These are phyloP conservation scores for Boletus vermiculosoides DNA, from an alignment of 768 basidiomycete species.

Conservation along the genomic window DNA sequence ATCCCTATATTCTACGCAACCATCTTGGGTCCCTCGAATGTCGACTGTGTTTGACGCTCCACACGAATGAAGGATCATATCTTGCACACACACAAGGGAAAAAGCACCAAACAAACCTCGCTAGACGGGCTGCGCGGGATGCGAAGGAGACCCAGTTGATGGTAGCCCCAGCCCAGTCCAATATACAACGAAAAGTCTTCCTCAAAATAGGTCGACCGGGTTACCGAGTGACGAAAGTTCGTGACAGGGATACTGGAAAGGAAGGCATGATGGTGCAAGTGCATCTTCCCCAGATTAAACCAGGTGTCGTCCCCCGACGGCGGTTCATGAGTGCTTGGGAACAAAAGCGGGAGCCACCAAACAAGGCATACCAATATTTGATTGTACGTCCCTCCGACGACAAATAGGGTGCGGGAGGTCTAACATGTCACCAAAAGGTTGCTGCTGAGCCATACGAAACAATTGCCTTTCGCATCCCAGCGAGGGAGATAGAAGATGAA, in stretches of 20 bases:
- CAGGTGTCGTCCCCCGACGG: constrained; percentile 77
- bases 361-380: constrained; percentile 96
- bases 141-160: constrained; percentile 91
- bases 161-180: constrained; percentile 78
- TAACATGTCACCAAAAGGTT: constrained; percentile 54
- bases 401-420: constrained; percentile 20
- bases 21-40: constrained; percentile 98
- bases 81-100: constrained; percentile 99
- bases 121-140: constrained; percentile 95
- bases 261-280: constrained; percentile 98
- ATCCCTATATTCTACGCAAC: constrained; percentile 98
- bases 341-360: constrained; percentile 91
- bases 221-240: constrained; percentile 94
- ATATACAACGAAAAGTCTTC: constrained; percentile 88
- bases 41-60: constrained; percentile 93
- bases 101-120: constrained; percentile 98
- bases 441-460: constrained; percentile 99
- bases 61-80: constrained; percentile 99
- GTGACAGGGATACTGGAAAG: constrained; percentile 85
- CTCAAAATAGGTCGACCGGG: constrained; percentile 96
- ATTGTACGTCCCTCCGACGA: constrained; percentile 60
- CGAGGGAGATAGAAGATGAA: constrained; percentile 95
- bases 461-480: constrained; percentile 97
- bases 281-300: constrained; percentile 91
- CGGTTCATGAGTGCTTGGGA: constrained; percentile 99